Evolutionary conservation across 2,329 filamentous ascomycete genomes (phyloP).

Genomic region (Pyrenophora graminea): DNA sequence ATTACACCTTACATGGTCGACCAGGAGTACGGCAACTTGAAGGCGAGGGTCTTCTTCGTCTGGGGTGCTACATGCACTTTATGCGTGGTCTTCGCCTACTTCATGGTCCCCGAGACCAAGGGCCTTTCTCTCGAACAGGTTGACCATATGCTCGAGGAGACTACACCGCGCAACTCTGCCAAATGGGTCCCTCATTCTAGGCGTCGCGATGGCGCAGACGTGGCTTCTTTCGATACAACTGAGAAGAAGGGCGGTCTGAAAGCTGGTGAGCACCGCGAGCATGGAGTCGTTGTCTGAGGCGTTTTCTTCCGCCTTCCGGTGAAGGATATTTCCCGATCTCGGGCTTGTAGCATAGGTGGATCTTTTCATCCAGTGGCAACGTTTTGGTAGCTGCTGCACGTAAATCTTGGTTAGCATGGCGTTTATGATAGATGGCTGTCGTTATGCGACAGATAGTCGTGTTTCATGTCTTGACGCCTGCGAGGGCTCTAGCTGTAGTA

Average conservation of each 20-base stretch:
- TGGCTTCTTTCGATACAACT: not conserved
- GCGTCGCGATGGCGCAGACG: constrained; percentile 4
- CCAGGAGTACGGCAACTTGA: constrained; percentile 66
- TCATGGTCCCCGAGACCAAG: constrained; percentile 77
- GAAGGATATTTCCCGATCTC: not conserved
- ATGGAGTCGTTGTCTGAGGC: not conserved
- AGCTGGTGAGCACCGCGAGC: not conserved
- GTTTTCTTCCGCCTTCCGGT: not conserved
- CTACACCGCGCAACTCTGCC: constrained; percentile 70
- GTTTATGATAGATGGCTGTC: no score
- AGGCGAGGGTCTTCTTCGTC: constrained; percentile 59
- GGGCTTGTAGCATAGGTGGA: no score
- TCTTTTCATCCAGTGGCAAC: not conserved
- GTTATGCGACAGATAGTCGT: no score
- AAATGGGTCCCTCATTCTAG: constrained; percentile 68
- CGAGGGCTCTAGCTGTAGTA: no score
- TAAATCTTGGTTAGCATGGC: no score
- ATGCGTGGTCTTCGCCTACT: constrained; percentile 69
- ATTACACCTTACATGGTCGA: constrained; percentile 74
- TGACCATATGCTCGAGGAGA: constrained; percentile 85
- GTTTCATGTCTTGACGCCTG: no score
- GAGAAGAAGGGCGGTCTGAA: not conserved
- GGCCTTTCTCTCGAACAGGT: constrained; percentile 78
- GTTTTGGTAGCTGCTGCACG: no score
- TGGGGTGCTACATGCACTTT: constrained; percentile 58